Base-by-base conservation (phyloP, 2,329 filamentous ascomycete species). In the Penicillium sp. region DNA sequence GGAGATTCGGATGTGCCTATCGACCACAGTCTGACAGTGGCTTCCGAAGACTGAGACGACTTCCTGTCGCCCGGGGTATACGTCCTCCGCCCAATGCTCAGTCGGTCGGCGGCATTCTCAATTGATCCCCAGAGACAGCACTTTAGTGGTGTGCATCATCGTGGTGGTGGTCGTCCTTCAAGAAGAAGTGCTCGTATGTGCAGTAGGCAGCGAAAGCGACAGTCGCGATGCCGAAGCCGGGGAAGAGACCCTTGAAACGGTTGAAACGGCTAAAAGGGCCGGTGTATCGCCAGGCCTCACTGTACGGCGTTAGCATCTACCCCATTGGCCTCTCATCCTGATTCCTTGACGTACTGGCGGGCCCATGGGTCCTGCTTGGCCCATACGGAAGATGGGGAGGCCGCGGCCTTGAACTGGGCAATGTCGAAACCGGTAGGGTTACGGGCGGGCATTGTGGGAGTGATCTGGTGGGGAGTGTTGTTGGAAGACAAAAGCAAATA, bases 261-360 rank as follows among this genome's bases (percentile, higher is more conserved):
- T 95, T 95, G 76, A 79, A 87, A 63, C 92, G 83, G 59, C 85
- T 86, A 78, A 96, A 97, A 46, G 82, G 85, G 56, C 92, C 93
- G 30, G 81, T 84, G 78, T 95, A 96, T 73, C 93, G 82, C 93
- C 93, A 99, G 68, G 88, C 81, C 78, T 99, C 93, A 68, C 93
- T 99, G 70, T 57, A 31, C 13, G 22, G 27, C 6, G 16, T 34
- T 41, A 61, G 65, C 50, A 66, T 53, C 37, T 36, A 54, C 42
- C 50, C 35, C 29, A 46, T 45, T 39, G 36, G 10, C 8, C 39
- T 27, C 2, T 35, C 19, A 36, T 29, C 18, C 13, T 19, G 1
- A 42, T 31, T n/a, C 10, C 9, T 35, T 41, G 19, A 53, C 78
- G 62, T 76, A 85, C 82, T 77, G 70, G 76, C 81, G 72, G 64